Percentiles rank a stretch among this genome's conserved stretches.
Conservation (phyloP, 345 rosid species). For the Pistacia vera region DNA sequence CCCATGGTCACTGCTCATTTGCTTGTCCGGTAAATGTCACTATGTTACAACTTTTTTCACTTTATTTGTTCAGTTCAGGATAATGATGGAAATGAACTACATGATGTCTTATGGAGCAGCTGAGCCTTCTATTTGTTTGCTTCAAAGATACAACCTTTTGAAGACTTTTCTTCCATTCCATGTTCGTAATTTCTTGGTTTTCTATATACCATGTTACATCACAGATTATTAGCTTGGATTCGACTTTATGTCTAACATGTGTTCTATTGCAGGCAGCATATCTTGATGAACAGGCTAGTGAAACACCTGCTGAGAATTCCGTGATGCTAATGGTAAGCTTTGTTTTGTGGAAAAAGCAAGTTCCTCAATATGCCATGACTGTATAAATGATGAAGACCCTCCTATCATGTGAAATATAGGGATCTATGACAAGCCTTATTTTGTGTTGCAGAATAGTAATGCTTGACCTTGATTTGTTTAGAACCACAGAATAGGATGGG, state of each 20-base stretch:
- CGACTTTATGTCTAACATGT: slow-evolving; percentile 24
- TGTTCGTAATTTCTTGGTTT: slow-evolving; percentile 40
- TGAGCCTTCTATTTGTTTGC: slow-evolving; percentile 68
- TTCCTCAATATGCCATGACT: background rate
- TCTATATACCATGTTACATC: slow-evolving; percentile 6
- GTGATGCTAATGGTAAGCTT: slow-evolving; percentile 75
- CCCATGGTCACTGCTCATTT: background rate
- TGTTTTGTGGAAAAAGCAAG: slow-evolving; percentile 5
- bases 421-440: background rate
- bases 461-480: slow-evolving; percentile 1
- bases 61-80: slow-evolving; percentile 60
- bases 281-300: slow-evolving; percentile 47
- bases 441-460: background rate
- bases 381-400: slow-evolving; percentile 2
- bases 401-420: background rate
- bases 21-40: background rate
- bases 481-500: background rate
- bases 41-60: slow-evolving; percentile 8
- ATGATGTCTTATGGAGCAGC: slow-evolving; percentile 97
- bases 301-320: slow-evolving; percentile 39
- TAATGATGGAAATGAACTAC: slow-evolving; percentile 88
- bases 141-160: slow-evolving; percentile 76
- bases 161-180: slow-evolving; percentile 79
- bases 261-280: slow-evolving; percentile 71
- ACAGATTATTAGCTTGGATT: background rate